Evolutionary conservation across 2,329 filamentous ascomycete genomes (phyloP), one percentile per base, ranked within the genome.

Genomic region (Septoria petroselini): DNA sequence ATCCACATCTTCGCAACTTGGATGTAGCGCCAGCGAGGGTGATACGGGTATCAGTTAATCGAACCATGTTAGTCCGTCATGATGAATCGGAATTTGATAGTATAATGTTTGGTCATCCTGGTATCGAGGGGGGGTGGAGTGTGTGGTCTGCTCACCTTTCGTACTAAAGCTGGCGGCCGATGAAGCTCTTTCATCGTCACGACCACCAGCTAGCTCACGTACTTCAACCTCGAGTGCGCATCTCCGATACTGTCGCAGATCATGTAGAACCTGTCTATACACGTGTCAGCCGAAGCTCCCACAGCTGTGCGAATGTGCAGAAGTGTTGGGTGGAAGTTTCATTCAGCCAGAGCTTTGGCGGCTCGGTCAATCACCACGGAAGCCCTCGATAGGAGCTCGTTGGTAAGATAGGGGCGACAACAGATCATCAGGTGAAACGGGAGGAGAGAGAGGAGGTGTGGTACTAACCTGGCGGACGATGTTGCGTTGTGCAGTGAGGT

Each of bases 361-460:
- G 72, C 76, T 80, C 77, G 77, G 77, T 78, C 75, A 74, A 72
- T 81, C 78, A 80, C 76, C 78, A 81, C 66, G 61, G 35, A 47
- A 47, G 21, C 43, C 39, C 43, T 47, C 43, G n/a, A 47, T 47
- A 47, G 43, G 43, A 47, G 43, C 43, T 47, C 43, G 69, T 62
- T 71, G 54, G 68, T 76, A 80, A 73, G 78, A 80, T 81, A 81
- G 78, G 78, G 78, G 78, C 78, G 78, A 81, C 78, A 81, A 75
- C 70, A 69, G 71, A 75, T 81, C 78, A 81, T 81, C 78, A 78
- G 34, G 34, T 73, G 7, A 38, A 51, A 54, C 17, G 34, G 58
- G 57, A 64, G 67, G 50, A 39, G 15, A 12, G 43, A 17, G 34
- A 48, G 50, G 52, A 29, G 48, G 46, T 37, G 41, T 27, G 21